These are phyloP conservation scores for Leccinum olivaceopallidum DNA, from an alignment of 768 basidiomycete genomes.

Conservation along the genomic window DNA sequence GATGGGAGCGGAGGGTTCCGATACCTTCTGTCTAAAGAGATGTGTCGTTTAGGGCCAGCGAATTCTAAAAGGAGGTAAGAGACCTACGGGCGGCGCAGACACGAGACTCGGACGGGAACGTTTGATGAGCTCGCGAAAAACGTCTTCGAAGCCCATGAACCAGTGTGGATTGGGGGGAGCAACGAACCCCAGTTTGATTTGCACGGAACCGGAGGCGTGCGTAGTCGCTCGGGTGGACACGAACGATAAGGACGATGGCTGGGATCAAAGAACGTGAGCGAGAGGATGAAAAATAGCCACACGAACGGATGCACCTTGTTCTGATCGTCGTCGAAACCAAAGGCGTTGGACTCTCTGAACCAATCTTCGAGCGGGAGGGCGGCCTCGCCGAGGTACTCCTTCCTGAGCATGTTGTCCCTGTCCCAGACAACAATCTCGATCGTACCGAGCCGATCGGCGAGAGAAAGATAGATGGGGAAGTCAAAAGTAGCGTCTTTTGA, in stretches of 20 bases:
- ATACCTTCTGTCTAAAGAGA: slow-evolving; percentile 73
- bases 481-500: slow-evolving; percentile 84
- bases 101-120: slow-evolving; percentile 29
- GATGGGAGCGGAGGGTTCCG: slow-evolving; percentile 74
- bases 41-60: neutral
- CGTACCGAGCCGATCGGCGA: slow-evolving; percentile 69
- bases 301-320: slow-evolving; percentile 57
- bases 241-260: slow-evolving; percentile 51
- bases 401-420: slow-evolving; percentile 77
- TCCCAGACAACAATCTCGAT: slow-evolving; percentile 93
- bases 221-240: slow-evolving; percentile 49
- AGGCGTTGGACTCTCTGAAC: slow-evolving; percentile 51
- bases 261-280: slow-evolving; percentile 6
- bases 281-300: neutral
- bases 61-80: neutral
- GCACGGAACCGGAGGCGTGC: slow-evolving; percentile 25
- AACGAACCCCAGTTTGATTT: too few relatives aligned
- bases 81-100: slow-evolving; percentile 74
- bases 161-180: too few relatives aligned
- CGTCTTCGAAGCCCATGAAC: too few relatives aligned
- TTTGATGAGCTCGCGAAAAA: too few relatives aligned
- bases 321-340: slow-evolving; percentile 58
- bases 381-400: slow-evolving; percentile 93
- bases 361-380: slow-evolving; percentile 78
- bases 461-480: slow-evolving; percentile 79